A percentile compares a stretch with the other conserved stretches of the same genome.
Evolutionary conservation across 2,329 filamentous ascomycete genomes (phyloP).

Genomic region (Colletotrichum salicis): DNA sequence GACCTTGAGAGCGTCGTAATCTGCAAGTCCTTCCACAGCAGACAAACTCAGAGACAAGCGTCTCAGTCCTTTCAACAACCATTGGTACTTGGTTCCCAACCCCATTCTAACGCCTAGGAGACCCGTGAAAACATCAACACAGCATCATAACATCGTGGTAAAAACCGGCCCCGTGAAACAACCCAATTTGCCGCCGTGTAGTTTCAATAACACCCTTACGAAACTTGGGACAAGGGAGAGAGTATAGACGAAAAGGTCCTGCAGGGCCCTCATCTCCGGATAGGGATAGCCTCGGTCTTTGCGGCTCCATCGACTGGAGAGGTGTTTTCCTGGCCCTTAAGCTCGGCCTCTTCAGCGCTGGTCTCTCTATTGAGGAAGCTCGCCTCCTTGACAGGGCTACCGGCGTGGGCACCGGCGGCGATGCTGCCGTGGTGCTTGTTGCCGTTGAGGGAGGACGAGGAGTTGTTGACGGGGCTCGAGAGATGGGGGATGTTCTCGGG

Average conservation of each 20-base stretch:
- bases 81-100: slow-evolving; percentile 27
- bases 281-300: slow-evolving; percentile 66
- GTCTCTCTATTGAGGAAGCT: slow-evolving; percentile 88
- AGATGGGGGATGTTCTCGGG: slow-evolving; percentile 96
- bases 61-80: slow-evolving; percentile 24
- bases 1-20: slow-evolving; percentile 3
- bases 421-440: slow-evolving; percentile 36
- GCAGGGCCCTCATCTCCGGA: slow-evolving; percentile 62
- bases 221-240: slow-evolving; percentile 25
- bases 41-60: slow-evolving; percentile 14
- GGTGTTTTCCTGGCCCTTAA: slow-evolving; percentile 31
- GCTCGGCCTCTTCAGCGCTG: slow-evolving; percentile 66
- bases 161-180: slow-evolving; percentile 27
- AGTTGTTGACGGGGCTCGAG: slow-evolving; percentile 68
- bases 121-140: slow-evolving; percentile 32
- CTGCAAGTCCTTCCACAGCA: slow-evolving; percentile 2
- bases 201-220: slow-evolving; percentile 23
- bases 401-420: slow-evolving; percentile 62
- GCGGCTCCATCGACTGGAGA: slow-evolving; percentile 32
- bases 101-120: slow-evolving; percentile 29
- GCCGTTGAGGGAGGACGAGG: slow-evolving; percentile 34
- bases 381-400: slow-evolving; percentile 90
- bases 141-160: slow-evolving; percentile 36
- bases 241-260: slow-evolving; percentile 14
- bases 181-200: slow-evolving; percentile 26